These are phyloP conservation scores for Neofusicoccum cordaticola DNA, from an alignment of 2,329 filamentous ascomycete genomes.

Conservation along the genomic window DNA sequence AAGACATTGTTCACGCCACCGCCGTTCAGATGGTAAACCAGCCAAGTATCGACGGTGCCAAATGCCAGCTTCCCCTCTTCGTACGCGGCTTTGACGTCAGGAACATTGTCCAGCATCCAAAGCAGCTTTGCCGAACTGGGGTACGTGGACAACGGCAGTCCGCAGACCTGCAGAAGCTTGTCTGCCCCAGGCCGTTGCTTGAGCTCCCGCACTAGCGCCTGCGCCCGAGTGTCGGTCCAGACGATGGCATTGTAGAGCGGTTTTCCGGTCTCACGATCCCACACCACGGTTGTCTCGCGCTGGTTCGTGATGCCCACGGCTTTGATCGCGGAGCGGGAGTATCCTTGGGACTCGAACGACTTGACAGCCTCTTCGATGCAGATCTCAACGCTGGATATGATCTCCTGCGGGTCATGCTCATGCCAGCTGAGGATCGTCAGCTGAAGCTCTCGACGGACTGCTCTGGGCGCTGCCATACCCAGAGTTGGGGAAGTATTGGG, in stretches of 20 bases:
- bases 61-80: constrained; percentile 70
- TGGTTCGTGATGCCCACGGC: constrained; percentile 80
- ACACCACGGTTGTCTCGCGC: constrained; percentile 76
- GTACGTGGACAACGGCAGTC: constrained; percentile 77
- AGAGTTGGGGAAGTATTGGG: constrained; percentile 73
- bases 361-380: constrained; percentile 72
- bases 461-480: constrained; percentile 54
- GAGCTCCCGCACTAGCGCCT: constrained; percentile 69
- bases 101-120: constrained; percentile 70
- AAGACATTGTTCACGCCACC: constrained; percentile 62
- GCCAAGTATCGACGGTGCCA: constrained; percentile 79
- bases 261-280: constrained; percentile 73
- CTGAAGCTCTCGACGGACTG: neutral
- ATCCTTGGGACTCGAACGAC: constrained; percentile 63
- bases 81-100: constrained; percentile 66
- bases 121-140: constrained; percentile 77
- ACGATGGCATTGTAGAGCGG: constrained; percentile 78
- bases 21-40: constrained; percentile 75
- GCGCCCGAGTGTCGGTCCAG: constrained; percentile 78
- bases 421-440: constrained; percentile 61
- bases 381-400: constrained; percentile 67
- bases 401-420: constrained; percentile 73
- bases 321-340: constrained; percentile 62
- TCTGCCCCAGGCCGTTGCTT: constrained; percentile 64
- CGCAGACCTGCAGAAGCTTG: constrained; percentile 64